Evolutionary conservation across 352 stramenopile species (phyloP).

Genomic region (Achlya hypogyna): DNA sequence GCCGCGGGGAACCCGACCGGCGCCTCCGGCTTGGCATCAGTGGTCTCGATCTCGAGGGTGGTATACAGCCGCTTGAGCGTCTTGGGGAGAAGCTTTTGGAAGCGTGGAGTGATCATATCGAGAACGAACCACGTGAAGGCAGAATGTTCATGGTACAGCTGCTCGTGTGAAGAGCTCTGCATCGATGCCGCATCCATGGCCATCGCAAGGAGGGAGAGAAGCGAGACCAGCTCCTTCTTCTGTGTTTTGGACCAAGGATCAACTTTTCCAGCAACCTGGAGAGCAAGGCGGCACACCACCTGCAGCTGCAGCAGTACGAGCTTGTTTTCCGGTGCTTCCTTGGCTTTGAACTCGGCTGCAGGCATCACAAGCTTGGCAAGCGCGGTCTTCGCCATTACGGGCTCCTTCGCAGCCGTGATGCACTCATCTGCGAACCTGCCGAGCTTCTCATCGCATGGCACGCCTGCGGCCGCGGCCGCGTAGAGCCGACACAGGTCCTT

Average conservation of each 20-base stretch:
- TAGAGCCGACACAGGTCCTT: neutral
- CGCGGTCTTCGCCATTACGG: neutral
- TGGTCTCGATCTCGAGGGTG: conserved; percentile 39
- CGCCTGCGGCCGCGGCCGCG: neutral
- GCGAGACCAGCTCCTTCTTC: conserved; percentile 53
- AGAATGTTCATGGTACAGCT: conserved; percentile 41
- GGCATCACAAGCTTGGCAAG: conserved; percentile 22
- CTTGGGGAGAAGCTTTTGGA: conserved; percentile 35
- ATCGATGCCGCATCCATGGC: conserved; percentile 57
- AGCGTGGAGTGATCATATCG: conserved; percentile 33
- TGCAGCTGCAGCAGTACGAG: conserved; percentile 56
- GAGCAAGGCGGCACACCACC: conserved; percentile 38
- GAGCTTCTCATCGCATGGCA: neutral
- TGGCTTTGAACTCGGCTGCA: conserved; percentile 19
- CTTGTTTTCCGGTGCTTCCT: conserved; percentile 28
- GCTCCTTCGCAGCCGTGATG: conserved; percentile 1
- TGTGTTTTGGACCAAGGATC: conserved; percentile 19
- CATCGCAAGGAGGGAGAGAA: conserved; percentile 67
- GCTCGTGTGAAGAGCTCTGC: conserved; percentile 46
- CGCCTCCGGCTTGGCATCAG: neutral
- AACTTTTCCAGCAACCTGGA: neutral
- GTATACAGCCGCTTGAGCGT: conserved; percentile 41
- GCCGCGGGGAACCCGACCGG: neutral
- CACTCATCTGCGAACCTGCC: conserved; percentile 1
- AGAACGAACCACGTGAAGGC: conserved; percentile 66